Base-by-base conservation (phyloP, 352 stramenopile species). In the Phytophthora macrochlamydospora region DNA sequence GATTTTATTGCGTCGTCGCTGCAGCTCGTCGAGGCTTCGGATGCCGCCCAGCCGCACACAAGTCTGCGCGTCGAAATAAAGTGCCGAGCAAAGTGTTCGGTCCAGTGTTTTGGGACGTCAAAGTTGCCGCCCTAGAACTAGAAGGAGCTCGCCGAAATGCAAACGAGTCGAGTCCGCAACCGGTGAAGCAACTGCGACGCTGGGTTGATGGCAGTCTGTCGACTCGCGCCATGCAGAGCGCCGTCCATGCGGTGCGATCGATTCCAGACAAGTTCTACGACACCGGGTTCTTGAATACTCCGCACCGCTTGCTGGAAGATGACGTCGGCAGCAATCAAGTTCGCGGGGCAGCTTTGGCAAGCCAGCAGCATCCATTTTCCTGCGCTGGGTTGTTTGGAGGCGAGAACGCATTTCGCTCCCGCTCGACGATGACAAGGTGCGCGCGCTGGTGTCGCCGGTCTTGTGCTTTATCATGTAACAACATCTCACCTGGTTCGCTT, bases 81-180 rank as follows among this genome's bases (percentile, higher is more conserved):
- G 35, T 62, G 62, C 12, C 44, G 49, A 7, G 38, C 30, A 3
- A 67, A 65, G 31, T 81, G 62, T 44, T 48, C 53, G 6, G 67
- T 74, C 9, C 76, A 82, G 68, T 75, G 49, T 66, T 82, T 44
- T 85, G 73, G 71, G 48, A 56, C 32, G 76, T 82, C 29, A 64
- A 67, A 24, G 18, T 24, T 40, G 35, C 35, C 35, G 9, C 6
- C 18, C 42, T 48, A 6, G 70, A 62, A 13, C 38, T 84, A 1
- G 61, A 79, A 57, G 28, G 35, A 18, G 30, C 7, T 14, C 63
- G 40, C 13, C 50, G 52, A 28, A 44, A 7, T 32, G 56, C 45
- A 18, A 61, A 3, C 35, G 11, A 30, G 38, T 56, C 29, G 6
- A 32, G n/a, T 31, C 28, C 59, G 12, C n/a, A 35, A 28, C 48